phyloP scores from a whole-genome alignment of 1,284 basidiomycete genomes.

The Hypsizygus ulmarius region DNA sequence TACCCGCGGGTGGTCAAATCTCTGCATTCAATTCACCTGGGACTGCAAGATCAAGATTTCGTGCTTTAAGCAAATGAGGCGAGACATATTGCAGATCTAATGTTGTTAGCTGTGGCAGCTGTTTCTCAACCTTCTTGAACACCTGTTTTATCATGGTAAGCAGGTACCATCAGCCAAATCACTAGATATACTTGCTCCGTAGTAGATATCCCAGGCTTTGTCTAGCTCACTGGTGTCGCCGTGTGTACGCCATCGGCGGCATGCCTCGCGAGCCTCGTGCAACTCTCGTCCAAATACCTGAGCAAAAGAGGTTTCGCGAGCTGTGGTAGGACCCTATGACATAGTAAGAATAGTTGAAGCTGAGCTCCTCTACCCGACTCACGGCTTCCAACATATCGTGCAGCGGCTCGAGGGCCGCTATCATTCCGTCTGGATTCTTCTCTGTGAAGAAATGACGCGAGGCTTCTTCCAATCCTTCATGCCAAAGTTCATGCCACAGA shows the following conservation, averaged over 20 bases:
- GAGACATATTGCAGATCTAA: conserved; percentile 98
- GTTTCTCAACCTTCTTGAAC: conserved; percentile 96
- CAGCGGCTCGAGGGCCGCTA: conserved; percentile 88
- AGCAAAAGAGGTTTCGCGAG: conserved; percentile 93
- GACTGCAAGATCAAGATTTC: conserved; percentile 91
- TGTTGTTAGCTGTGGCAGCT: conserved; percentile 85
- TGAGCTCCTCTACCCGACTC: conserved; percentile 27
- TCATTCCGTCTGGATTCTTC: conserved; percentile 99
- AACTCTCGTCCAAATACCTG: conserved; percentile 96
- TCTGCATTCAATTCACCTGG: conserved; percentile 64
- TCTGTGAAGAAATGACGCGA: conserved; percentile 97
- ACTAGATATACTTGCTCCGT: conserved; percentile 52
- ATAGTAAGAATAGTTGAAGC: conserved; percentile 6
- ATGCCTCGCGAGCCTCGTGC: conserved; percentile 92
- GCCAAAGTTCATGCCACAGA: conserved; percentile 99
- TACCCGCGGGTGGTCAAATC: not conserved
- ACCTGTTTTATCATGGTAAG: conserved; percentile 50
- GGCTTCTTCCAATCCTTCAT: conserved; percentile 97
- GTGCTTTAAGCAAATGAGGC: conserved; percentile 85
- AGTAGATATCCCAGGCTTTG: conserved; percentile 99
- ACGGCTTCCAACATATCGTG: conserved; percentile 93
- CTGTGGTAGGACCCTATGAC: conserved; percentile 83
- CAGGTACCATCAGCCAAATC: not conserved
- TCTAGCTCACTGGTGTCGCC: conserved; percentile 91
- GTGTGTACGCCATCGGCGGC: conserved; percentile 82